Evolutionary conservation across 1,284 basidiomycete genomes (phyloP).

Genomic region (Boletus mariae): DNA sequence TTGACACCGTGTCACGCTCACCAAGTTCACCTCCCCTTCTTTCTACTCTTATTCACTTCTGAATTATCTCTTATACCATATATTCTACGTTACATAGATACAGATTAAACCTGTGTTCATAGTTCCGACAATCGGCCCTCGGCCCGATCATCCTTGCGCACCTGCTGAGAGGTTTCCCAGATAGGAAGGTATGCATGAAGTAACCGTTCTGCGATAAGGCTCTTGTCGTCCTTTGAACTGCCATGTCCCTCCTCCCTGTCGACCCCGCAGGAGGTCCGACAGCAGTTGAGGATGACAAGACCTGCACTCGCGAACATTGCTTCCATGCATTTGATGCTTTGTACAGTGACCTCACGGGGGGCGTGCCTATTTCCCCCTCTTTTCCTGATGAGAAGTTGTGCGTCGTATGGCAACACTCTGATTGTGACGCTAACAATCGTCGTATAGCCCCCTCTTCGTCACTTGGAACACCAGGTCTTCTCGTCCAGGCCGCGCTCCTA

Average conservation of each 20-base stretch:
- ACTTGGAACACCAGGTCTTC: constrained; percentile 85
- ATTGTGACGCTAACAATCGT: constrained; percentile 4
- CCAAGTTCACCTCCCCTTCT: constrained; percentile 18
- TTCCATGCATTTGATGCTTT: constrained; percentile 77
- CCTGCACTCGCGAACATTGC: constrained; percentile 69
- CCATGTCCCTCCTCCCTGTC: constrained; percentile 49
- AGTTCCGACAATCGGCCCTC: constrained; percentile 21
- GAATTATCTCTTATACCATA: constrained; percentile 40
- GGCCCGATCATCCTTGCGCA: constrained; percentile 3
- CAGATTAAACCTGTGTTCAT: constrained; percentile 38
- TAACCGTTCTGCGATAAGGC: neutral
- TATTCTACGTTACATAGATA: constrained; percentile 38
- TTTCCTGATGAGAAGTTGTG: constrained; percentile 74
- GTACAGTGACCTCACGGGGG: constrained; percentile 64
- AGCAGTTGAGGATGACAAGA: constrained; percentile 37
- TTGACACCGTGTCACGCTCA: constrained; percentile 18
- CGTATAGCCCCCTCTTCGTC: constrained; percentile 84
- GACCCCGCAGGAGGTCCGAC: constrained; percentile 37
- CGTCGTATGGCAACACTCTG: constrained; percentile 24
- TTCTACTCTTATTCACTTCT: constrained; percentile 34
- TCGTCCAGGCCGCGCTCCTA: constrained; percentile 54
- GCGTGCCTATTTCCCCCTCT: constrained; percentile 49
- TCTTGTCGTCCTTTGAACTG: constrained; percentile 19
- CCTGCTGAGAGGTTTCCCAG: constrained; percentile 15
- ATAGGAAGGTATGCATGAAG: constrained; percentile 26